Percentiles rank a stretch among this genome's conserved stretches.
Evolutionary conservation across 257 asterid genomes (phyloP).

Genomic region (Jacaranda mimosifolia): DNA sequence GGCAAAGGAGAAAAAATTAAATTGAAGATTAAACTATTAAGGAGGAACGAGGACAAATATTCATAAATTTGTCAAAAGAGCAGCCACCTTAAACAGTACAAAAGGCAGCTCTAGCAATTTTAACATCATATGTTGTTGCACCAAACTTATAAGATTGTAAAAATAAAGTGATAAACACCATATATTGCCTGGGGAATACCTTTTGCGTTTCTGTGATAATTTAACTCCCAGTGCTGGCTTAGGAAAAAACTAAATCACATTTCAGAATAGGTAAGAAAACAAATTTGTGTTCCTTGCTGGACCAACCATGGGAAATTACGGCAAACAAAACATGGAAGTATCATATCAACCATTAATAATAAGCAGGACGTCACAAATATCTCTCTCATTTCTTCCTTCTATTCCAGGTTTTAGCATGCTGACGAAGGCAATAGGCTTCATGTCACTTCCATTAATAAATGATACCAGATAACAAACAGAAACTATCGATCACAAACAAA

Average conservation of each 20-base stretch:
- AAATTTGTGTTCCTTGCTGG: neutral
- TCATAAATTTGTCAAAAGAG: no score
- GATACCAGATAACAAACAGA: neutral
- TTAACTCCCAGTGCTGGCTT: neutral
- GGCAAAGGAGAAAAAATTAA: no score
- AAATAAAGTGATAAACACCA: neutral
- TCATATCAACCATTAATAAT: constrained; percentile 1
- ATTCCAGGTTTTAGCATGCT: constrained; percentile 29
- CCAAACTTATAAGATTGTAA: neutral
- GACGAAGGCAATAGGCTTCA: constrained; percentile 19
- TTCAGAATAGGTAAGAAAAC: neutral
- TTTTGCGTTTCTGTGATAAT: neutral
- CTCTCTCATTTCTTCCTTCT: neutral
- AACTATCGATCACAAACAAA: constrained; percentile 21
- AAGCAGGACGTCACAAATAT: constrained; percentile 21
- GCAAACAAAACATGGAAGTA: neutral
- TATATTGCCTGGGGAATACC: neutral
- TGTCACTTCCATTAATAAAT: constrained; percentile 18
- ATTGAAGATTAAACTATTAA: no score
- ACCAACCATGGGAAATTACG: neutral
- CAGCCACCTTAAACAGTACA: no score
- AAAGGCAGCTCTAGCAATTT: no score
- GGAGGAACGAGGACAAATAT: no score
- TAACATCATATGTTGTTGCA: no score
- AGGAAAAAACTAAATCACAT: constrained; percentile 1